Evolutionary conservation across 192 early-diverging fungal genomes (phyloP).

Genomic region (Funneliformis mosseae): DNA sequence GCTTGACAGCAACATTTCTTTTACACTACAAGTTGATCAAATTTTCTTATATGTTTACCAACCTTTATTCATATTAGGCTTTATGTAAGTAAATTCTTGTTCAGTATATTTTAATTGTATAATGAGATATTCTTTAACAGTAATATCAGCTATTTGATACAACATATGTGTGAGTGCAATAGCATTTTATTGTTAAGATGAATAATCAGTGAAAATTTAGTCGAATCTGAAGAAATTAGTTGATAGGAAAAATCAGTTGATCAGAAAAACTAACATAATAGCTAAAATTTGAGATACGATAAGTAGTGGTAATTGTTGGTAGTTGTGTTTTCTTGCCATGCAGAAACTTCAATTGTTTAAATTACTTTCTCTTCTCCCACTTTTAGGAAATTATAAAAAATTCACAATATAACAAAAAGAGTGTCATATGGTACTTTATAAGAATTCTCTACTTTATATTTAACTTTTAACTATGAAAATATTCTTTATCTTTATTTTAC

Average conservation of each 20-base stretch:
- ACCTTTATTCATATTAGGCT: constrained; percentile 70
- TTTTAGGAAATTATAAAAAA: too few relatives aligned
- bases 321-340: constrained; percentile 27
- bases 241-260: constrained; percentile 14
- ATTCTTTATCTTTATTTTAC: too few relatives aligned
- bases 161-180: constrained; percentile 43
- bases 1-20: constrained; percentile 65
- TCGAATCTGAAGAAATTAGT: too few relatives aligned
- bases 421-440: too few relatives aligned
- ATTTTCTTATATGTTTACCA: constrained; percentile 59
- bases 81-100: constrained; percentile 59
- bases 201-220: constrained; percentile 24
- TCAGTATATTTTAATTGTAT: constrained; percentile 56
- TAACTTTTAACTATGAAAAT: too few relatives aligned
- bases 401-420: too few relatives aligned
- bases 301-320: constrained; percentile 13
- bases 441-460: too few relatives aligned
- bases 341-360: constrained; percentile 27
- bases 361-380: constrained; percentile 31
- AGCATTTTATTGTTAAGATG: constrained; percentile 37
- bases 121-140: constrained; percentile 62
- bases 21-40: constrained; percentile 57
- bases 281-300: constrained; percentile 26
- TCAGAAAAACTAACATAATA: constrained; percentile 22
- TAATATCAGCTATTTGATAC: constrained; percentile 61